These are phyloP conservation scores for Ramaria rubella DNA, from an alignment of 768 basidiomycete genomes.

Conservation along the genomic window DNA sequence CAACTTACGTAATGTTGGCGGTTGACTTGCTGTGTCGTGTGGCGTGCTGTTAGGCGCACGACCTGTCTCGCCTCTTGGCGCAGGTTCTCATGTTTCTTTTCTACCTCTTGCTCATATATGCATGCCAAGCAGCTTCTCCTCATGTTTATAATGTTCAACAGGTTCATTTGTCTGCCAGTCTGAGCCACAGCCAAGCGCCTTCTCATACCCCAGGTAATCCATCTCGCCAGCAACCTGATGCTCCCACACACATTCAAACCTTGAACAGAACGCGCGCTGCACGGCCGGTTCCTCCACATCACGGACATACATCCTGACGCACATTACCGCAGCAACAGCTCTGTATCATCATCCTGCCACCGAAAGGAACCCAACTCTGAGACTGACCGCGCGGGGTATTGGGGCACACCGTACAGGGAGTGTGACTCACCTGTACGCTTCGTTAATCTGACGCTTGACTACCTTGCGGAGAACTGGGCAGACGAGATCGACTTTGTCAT, in stretches of 20 bases:
- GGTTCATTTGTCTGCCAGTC: not conserved
- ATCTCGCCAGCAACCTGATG: not conserved
- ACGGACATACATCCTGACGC: constrained; percentile 84
- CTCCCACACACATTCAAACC: not conserved
- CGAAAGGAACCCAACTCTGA: constrained; percentile 48
- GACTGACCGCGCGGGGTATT: constrained; percentile 47
- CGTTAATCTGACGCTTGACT: constrained; percentile 79
- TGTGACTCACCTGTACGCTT: constrained; percentile 79
- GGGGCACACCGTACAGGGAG: constrained; percentile 58
- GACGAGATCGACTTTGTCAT: constrained; percentile 86
- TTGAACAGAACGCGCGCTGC: constrained; percentile 33
- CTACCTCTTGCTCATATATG: not conserved
- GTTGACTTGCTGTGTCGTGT: too few relatives aligned
- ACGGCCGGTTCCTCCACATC: constrained; percentile 73
- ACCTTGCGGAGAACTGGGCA: constrained; percentile 71
- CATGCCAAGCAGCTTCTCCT: not conserved
- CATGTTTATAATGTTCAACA: not conserved
- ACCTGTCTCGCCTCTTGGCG: not conserved
- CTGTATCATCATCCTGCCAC: constrained; percentile 62
- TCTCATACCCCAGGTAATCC: not conserved
- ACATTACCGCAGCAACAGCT: constrained; percentile 46
- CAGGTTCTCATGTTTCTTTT: not conserved
- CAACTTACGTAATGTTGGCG: too few relatives aligned
- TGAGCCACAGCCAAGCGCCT: too few relatives aligned
- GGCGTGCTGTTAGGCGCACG: too few relatives aligned